These are phyloP conservation scores for Anthracocystis panici-leucophaei DNA, from an alignment of 1,284 basidiomycete genomes.

Conservation along the genomic window DNA sequence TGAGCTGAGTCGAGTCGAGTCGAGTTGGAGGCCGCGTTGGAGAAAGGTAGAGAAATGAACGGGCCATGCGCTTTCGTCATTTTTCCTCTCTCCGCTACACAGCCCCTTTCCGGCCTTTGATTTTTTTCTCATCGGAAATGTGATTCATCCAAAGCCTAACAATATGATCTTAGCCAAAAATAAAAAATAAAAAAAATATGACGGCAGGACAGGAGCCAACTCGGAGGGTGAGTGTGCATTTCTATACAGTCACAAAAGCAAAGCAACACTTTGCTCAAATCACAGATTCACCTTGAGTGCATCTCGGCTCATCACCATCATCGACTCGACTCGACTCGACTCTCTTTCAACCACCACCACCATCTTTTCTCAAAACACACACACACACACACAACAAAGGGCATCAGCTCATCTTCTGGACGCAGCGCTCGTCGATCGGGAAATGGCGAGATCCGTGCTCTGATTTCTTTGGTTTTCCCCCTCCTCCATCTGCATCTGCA, in stretches of 20 bases:
- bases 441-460: conserved; percentile 13
- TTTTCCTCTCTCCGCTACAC: background rate
- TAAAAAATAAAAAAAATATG: background rate
- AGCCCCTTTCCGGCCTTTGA: conserved; percentile 4
- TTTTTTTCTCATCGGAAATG: background rate
- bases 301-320: background rate
- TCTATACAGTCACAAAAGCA: conserved; percentile 3
- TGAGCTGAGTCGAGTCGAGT: too few species aligned
- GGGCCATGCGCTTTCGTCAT: background rate
- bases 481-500: background rate
- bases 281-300: background rate
- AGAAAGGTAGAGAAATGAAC: too few species aligned
- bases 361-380: background rate
- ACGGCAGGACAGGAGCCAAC: background rate
- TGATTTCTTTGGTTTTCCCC: background rate
- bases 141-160: background rate
- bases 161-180: background rate
- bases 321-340: background rate
- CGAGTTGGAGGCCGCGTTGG: too few species aligned
- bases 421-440: background rate
- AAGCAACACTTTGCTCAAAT: background rate
- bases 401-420: too few species aligned
- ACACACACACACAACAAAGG: too few species aligned
- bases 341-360: background rate
- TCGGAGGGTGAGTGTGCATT: background rate